Conservation (phyloP, 306 rosid genomes). For the Vigna trinervia region DNA sequence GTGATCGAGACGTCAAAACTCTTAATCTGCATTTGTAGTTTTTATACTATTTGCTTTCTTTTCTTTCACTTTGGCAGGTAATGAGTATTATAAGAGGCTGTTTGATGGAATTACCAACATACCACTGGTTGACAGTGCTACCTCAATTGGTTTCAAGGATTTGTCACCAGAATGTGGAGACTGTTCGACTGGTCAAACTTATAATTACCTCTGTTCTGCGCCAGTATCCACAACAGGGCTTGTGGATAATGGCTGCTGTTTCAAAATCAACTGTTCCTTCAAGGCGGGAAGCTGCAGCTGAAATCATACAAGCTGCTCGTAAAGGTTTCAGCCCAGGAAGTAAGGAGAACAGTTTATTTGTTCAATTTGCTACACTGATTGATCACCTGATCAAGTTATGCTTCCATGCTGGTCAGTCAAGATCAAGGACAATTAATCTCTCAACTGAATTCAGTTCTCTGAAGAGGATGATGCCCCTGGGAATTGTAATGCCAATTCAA, state of each 20-base stretch:
- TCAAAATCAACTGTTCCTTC: constrained; percentile 94
- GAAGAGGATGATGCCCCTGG: constrained; percentile 98
- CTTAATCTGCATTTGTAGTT: constrained; percentile 32
- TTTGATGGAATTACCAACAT: constrained; percentile 87
- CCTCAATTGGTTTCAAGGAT: constrained; percentile 99
- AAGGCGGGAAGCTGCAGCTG: constrained; percentile 93
- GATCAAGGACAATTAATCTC: constrained; percentile 78
- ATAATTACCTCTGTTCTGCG: constrained; percentile 84
- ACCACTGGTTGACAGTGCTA: constrained; percentile 94
- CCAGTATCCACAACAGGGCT: constrained; percentile 89
- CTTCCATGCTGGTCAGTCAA: constrained; percentile 90
- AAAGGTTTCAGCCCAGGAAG: constrained; percentile 76
- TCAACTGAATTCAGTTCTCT: constrained; percentile 89
- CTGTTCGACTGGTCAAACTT: constrained; percentile 81
- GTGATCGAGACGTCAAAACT: constrained; percentile 37
- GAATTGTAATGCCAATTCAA: constrained; percentile 92
- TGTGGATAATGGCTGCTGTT: constrained; percentile 99
- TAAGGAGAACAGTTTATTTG: constrained; percentile 74
- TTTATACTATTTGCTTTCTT: constrained; percentile 38
- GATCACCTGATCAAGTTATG: constrained; percentile 94
- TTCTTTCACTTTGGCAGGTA: constrained; percentile 60
- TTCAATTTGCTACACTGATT: constrained; percentile 84
- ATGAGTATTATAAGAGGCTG: constrained; percentile 77
- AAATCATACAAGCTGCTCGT: constrained; percentile 88
- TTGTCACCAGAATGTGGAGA: constrained; percentile 90